Base-by-base conservation (phyloP, 768 basidiomycete genomes). In the Harrya chromipes region DNA sequence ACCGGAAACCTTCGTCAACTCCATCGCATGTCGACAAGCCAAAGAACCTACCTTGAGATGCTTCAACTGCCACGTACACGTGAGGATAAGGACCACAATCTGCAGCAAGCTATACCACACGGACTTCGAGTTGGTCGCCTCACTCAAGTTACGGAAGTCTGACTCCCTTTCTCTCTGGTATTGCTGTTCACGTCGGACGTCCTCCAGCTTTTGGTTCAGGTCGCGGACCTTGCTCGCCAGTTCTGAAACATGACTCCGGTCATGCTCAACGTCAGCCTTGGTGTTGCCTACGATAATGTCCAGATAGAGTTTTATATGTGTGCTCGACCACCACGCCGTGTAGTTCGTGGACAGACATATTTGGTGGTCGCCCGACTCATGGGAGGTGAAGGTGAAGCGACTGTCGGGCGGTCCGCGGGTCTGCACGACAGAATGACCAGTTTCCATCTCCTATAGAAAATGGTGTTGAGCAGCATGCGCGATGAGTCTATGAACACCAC, bases 131-230 rank as follows among this genome's bases (percentile, higher is more conserved):
- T 99, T 99, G 34, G 92, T 95, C 14, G 70, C 68, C 70, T 99
- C 97, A 59, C 90, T 94, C 54, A 97, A 69, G 70, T 93, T 74
- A 34, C 97, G 75, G 65, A 88, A 99, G 59, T 90, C 86, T 11
- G 89, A 77, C 70, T 99, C 97, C 56, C 97, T 76, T 72, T 99
- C 95, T 37, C 97, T 79, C 74, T 98, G 95, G 65, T 97, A 99
- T 70, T 94, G 90, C 72, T 99, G 97, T 70, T 98, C 97, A 21
- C 93, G 77, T 40, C 92, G 79, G 47, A 98, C 87, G 60, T 95
- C 93, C 67, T 90, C 90, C 42, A 99, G 76, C 69, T 93, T 95
- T 62, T 84, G 79, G 71, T 98, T 99, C 53, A 99, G 75, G 61
- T 98, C 97, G 23, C 91, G 84, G 47, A 99, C 77, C 69, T 91